phyloP scores from a whole-genome alignment of 1,139 yeast species.

The Zygosaccharomyces pseudobailii region DNA sequence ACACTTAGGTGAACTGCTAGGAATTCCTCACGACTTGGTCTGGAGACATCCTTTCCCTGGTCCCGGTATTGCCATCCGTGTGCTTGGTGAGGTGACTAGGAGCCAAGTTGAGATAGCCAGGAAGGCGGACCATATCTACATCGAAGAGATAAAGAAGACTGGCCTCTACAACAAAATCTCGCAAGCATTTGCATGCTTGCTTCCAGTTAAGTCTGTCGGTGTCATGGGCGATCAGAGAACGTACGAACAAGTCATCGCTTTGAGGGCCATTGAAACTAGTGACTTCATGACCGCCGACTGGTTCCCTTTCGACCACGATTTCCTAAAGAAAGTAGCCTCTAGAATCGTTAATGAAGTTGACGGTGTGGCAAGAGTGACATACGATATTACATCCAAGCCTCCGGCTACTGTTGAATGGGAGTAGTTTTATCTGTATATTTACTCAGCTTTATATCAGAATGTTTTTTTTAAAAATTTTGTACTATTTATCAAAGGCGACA shows the following conservation, averaged over 20 bases:
- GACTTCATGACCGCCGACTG: constrained; percentile 99
- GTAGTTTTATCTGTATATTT: constrained; percentile 36
- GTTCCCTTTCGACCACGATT: constrained; percentile 88
- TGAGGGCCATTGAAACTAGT: constrained; percentile 94
- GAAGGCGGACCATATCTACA: constrained; percentile 93
- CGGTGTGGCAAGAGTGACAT: constrained; percentile 98
- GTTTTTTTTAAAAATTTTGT: neutral
- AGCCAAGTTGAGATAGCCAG: constrained; percentile 94
- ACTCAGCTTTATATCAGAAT: neutral
- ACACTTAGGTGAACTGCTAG: constrained; percentile 87
- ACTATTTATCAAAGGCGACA: neutral
- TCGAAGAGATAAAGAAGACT: constrained; percentile 89
- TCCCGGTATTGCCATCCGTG: constrained; percentile 98
- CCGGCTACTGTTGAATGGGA: constrained; percentile 99
- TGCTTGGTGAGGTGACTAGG: constrained; percentile 91
- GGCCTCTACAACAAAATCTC: constrained; percentile 91
- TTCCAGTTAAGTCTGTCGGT: constrained; percentile 98
- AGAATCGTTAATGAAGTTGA: constrained; percentile 97
- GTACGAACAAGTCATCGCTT: constrained; percentile 97
- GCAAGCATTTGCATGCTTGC: constrained; percentile 94
- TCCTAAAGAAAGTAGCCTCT: constrained; percentile 88
- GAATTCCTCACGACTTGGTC: constrained; percentile 93
- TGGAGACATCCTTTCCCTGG: constrained; percentile 99
- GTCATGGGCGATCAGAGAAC: constrained; percentile 99
- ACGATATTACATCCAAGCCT: constrained; percentile 97